Evolutionary conservation across 2,329 filamentous ascomycete genomes (phyloP), one percentile per base, ranked within the genome.

Genomic region (Aspergillus pseudotamarii): DNA sequence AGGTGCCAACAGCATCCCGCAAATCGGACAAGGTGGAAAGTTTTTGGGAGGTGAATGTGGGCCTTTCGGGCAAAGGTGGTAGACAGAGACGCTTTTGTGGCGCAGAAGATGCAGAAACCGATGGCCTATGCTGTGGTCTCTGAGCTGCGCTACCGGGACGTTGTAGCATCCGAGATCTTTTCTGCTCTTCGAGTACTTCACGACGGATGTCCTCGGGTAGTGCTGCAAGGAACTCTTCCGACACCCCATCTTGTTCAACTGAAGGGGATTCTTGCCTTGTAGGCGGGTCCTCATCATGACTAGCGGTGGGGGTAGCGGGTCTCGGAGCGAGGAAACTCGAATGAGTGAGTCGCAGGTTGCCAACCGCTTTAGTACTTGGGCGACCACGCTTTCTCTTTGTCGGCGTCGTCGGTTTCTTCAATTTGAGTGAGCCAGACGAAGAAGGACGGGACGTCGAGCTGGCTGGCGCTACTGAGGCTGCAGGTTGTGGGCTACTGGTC

Each of bases 101-200:
- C n/a, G 36, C 32, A 57, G 64, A 53, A 45, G 63, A 46, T 14
- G 66, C 58, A 54, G 67, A 34, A 30, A 62, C 19, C 61, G 58
- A n/a, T 69, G 68, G 63, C 64, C 65, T 53, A 57, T 28, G 48
- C 68, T 70, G 61, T 10, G 59, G 60, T 64, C 72, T 65, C 59
- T 69, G 64, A 48, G 69, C 59, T 6, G 73, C 80, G n/a, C 88
- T 75, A 0, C 82, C 83, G 1, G 84, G 80, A 21, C 79, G 83
- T 43, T 87, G 85, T 12, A 87, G 86, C 23, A 90, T 81, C n/a
- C 84, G 86, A 23, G 80, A 77, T 23, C 85, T 85, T 38, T 84
- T 85, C 72, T 94, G 89, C 70, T 96, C 91, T 23, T 87, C 88
- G 2, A 97, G 77, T 8, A 98, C 84, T 77, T 98, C 94, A 19